phyloP scores from a whole-genome alignment of 2,329 filamentous ascomycete genomes.

The Calonectria montana region DNA sequence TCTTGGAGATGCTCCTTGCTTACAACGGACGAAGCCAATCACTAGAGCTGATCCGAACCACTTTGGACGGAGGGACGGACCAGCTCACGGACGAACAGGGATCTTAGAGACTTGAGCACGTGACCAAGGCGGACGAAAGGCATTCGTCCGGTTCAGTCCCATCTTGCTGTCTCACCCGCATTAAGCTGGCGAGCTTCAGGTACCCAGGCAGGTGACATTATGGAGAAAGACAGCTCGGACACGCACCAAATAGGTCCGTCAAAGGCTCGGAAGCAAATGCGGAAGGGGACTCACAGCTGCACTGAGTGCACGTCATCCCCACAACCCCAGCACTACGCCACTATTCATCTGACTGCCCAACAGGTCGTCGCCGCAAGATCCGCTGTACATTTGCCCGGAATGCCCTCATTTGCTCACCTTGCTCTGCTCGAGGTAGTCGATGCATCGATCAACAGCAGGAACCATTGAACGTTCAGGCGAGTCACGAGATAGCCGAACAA shows the following conservation, averaged over 20 bases:
- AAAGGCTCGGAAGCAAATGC: slow-evolving; percentile 30
- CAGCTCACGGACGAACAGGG: not conserved
- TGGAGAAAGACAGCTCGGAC: not conserved
- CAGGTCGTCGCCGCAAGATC: slow-evolving; percentile 60
- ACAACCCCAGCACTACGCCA: not conserved
- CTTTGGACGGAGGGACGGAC: not conserved
- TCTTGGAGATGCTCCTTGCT: too few species aligned
- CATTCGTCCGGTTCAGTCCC: not conserved
- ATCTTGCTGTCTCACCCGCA: not conserved
- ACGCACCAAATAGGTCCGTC: not conserved
- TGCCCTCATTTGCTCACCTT: slow-evolving; percentile 55
- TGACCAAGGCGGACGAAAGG: not conserved
- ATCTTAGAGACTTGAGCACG: not conserved
- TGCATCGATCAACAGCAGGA: slow-evolving; percentile 11
- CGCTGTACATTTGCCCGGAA: slow-evolving; percentile 55
- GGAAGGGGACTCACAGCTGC: slow-evolving; percentile 43
- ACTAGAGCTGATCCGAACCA: not conserved
- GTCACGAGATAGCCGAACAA: not conserved
- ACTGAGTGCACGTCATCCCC: slow-evolving; percentile 33
- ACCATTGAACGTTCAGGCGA: not conserved
- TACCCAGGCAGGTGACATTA: not conserved
- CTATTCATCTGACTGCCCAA: not conserved
- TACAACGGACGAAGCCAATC: not conserved
- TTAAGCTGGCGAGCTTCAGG: not conserved
- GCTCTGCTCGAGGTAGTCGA: slow-evolving; percentile 29